A percentile compares a stretch with the other conserved stretches of the same genome.
Evolutionary conservation across 2,329 filamentous ascomycete species (phyloP).

Genomic region (Fusarium heterosporum): DNA sequence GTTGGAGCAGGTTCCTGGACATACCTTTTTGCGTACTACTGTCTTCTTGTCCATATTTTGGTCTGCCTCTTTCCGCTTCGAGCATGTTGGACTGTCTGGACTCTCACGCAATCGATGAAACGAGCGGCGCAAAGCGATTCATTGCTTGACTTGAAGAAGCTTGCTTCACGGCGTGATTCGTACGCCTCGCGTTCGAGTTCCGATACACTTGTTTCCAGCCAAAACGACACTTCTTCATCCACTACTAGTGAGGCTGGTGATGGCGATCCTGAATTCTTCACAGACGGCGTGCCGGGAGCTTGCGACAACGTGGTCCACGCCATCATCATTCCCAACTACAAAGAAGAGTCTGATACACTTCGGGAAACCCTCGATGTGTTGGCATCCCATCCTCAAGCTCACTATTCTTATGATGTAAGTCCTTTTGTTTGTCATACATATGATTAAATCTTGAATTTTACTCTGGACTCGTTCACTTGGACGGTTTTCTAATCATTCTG

Average conservation of each 20-base stretch:
- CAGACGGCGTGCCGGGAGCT: constrained; percentile 58
- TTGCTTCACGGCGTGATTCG: constrained; percentile 63
- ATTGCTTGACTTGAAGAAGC: constrained; percentile 59
- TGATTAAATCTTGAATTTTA: background rate
- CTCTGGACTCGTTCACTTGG: background rate
- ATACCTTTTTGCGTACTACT: constrained; percentile 71
- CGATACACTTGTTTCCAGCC: constrained; percentile 61
- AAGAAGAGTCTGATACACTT: constrained; percentile 76
- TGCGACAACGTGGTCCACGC: constrained; percentile 67
- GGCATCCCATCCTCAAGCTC: constrained; percentile 73
- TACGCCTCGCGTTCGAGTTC: constrained; percentile 67
- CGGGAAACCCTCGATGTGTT: constrained; percentile 76
- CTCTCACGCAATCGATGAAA: constrained; percentile 64
- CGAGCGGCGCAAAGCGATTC: constrained; percentile 59
- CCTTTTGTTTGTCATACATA: background rate
- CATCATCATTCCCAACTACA: constrained; percentile 79
- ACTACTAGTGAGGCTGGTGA: constrained; percentile 65
- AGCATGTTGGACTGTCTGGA: constrained; percentile 70
- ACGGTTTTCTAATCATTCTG: constrained; percentile 10
- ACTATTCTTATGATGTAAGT: constrained; percentile 76
- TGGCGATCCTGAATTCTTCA: constrained; percentile 59
- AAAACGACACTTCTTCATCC: constrained; percentile 60
- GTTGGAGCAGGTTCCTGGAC: constrained; percentile 63
- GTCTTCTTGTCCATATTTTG: constrained; percentile 71
- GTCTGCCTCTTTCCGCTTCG: constrained; percentile 73